Evolutionary conservation across 2,329 filamentous ascomycete species (phyloP), one percentile per base, ranked within the genome.

Genomic region (Aspergillus puulaauensis): DNA sequence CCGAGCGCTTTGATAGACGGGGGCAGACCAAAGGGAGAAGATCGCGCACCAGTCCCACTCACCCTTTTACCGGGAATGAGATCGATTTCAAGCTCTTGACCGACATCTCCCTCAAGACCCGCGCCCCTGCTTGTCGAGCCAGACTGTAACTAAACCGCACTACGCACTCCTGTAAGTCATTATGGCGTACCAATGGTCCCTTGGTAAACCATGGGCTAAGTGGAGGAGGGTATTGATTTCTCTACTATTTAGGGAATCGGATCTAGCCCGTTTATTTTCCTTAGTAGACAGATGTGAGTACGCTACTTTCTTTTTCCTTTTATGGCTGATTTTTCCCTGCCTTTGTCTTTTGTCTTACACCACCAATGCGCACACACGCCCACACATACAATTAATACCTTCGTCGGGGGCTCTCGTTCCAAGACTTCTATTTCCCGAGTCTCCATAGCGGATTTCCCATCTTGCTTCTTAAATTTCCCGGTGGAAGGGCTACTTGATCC

Each of bases 261-360:
- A 54, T 47, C 44, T 44, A 24, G 12, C 21, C 53, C 45, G 37
- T 27, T 48, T 35, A 15, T 24, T 35, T 35, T 46, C 17, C 14
- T 39, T 45, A 53, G 50, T 53, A 53, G 51, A 53, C 41, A 52
- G 37, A 54, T 47, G 56, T 55, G 52, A 57, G 37, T 57, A 35
- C 35, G 33, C 48, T 57, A 19, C 23, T 54, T 41, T 57, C 31
- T 41, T 56, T 49, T 48, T 41, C 48, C 24, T 41, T 49, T 52
- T 57, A 40, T 21, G 33, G 31, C 41, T 35, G 53, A n/a, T 41
- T 21, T 11, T 21, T 54, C 21, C 40, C 40, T 51, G 19, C 43
- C 23, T 19, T 24, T 19, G 19, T 40, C 31, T 46, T 49, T 49
- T 51, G 33, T 49, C 43, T 53, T 46, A n/a, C 12, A 37, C 14